Percentiles rank a stretch among this genome's conserved stretches.
Conservation (phyloP, 2,329 filamentous ascomycete genomes). For the Myriosclerotinia duriaeana region DNA sequence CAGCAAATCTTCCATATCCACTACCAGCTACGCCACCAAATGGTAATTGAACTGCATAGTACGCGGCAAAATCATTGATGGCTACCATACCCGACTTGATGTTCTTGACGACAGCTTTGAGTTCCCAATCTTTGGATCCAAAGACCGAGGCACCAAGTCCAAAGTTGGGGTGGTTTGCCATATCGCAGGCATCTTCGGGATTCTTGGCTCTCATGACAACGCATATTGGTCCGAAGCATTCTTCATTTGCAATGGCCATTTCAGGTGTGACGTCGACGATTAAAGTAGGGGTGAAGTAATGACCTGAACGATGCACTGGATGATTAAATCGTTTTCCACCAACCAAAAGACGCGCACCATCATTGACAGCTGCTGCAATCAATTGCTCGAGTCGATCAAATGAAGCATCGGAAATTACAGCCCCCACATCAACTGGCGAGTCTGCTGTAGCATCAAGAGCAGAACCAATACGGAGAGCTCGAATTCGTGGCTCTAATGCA, state of each 20-base stretch:
- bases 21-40: slow-evolving; percentile 82
- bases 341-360: slow-evolving; percentile 77
- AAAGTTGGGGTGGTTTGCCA: slow-evolving; percentile 83
- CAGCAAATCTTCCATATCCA: slow-evolving; percentile 90
- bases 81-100: slow-evolving; percentile 87
- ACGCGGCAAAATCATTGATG: slow-evolving; percentile 92
- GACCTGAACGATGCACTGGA: slow-evolving; percentile 71
- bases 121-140: slow-evolving; percentile 62
- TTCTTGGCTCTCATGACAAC: slow-evolving; percentile 74
- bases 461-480: slow-evolving; percentile 72
- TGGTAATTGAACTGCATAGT: slow-evolving; percentile 89
- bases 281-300: slow-evolving; percentile 91
- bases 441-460: slow-evolving; percentile 52
- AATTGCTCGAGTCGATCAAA: slow-evolving; percentile 76
- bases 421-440: slow-evolving; percentile 73
- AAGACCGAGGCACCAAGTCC: slow-evolving; percentile 89
- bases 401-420: slow-evolving; percentile 76
- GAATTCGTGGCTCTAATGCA: slow-evolving; percentile 71
- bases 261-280: slow-evolving; percentile 81
- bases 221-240: slow-evolving; percentile 92
- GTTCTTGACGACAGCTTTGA: slow-evolving; percentile 63
- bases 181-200: slow-evolving; percentile 62
- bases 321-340: slow-evolving; percentile 74
- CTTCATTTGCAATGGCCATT: slow-evolving; percentile 86
- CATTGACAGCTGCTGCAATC: slow-evolving; percentile 71